Percentiles rank a stretch among this genome's conserved stretches.
phyloP scores from a whole-genome alignment of 768 basidiomycete species.

The Zangia roseola region DNA sequence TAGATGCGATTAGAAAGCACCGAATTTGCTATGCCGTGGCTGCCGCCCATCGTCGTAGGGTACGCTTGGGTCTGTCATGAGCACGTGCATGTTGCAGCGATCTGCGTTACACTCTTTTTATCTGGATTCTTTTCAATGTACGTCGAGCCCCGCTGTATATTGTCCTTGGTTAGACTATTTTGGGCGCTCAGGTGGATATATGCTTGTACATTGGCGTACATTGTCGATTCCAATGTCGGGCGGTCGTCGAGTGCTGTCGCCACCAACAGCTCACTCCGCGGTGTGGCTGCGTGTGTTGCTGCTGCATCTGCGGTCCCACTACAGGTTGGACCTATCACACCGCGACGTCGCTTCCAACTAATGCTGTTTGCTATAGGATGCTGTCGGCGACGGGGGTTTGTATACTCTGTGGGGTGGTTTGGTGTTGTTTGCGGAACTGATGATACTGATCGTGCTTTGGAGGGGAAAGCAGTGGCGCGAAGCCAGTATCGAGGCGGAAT shows the following conservation, averaged over 20 bases:
- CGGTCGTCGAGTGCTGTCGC: conserved; percentile 77
- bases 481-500: conserved; percentile 45
- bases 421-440: conserved; percentile 48
- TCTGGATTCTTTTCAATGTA: conserved; percentile 75
- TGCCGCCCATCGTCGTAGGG: conserved; percentile 59
- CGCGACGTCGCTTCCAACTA: background rate
- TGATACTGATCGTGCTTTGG: conserved; percentile 58
- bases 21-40: conserved; percentile 45
- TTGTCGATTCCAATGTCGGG: conserved; percentile 85
- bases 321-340: conserved; percentile 38
- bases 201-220: conserved; percentile 73
- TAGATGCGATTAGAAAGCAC: conserved; percentile 77
- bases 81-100: conserved; percentile 61
- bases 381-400: conserved; percentile 77
- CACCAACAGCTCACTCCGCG: conserved; percentile 74
- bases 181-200: conserved; percentile 50
- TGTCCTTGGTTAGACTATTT: background rate
- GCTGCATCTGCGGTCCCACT: conserved; percentile 77
- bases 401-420: conserved; percentile 70
- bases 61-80: conserved; percentile 78
- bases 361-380: conserved; percentile 41
- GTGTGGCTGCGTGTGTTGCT: conserved; percentile 62
- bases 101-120: conserved; percentile 73
- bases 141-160: conserved; percentile 19
- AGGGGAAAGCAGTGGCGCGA: conserved; percentile 64